These are phyloP conservation scores for Microcos paniculata DNA, from an alignment of 345 rosid genomes.

Conservation along the genomic window DNA sequence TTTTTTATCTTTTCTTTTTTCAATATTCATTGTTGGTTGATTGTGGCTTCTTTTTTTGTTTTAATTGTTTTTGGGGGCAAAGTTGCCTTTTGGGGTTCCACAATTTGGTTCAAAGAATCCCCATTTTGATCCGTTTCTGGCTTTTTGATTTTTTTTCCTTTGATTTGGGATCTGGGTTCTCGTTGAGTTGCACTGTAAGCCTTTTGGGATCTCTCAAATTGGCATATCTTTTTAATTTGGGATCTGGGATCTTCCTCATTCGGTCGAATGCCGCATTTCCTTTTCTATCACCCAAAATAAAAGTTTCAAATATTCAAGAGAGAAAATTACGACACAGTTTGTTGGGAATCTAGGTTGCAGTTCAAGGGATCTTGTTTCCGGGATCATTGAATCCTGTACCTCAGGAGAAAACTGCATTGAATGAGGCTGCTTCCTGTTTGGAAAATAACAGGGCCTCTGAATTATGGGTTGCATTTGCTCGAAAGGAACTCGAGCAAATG, in stretches of 20 bases:
- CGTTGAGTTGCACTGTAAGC: background rate
- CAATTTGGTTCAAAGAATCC: background rate
- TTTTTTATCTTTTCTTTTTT: background rate
- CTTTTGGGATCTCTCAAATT: background rate
- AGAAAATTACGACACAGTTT: background rate
- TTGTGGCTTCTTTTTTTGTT: constrained; percentile 5
- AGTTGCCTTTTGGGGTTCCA: background rate
- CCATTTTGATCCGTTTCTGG: background rate
- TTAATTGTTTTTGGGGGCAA: background rate
- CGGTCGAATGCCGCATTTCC: background rate
- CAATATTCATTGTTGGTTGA: background rate
- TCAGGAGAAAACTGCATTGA: background rate
- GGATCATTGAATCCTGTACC: background rate
- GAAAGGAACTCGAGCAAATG: constrained; percentile 53
- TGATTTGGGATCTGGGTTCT: constrained; percentile 23
- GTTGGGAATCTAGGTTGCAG: background rate
- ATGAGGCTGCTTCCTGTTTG: constrained; percentile 26
- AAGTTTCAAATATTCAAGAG: background rate
- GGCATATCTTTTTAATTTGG: constrained; percentile 4
- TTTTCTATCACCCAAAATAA: background rate
- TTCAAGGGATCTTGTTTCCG: constrained; percentile 1
- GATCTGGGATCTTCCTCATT: constrained; percentile 20
- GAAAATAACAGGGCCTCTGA: constrained; percentile 25
- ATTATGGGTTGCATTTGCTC: constrained; percentile 92
- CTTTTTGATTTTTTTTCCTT: background rate